phyloP scores from a whole-genome alignment of 352 stramenopile species.

The Pythium dissotocum region DNA sequence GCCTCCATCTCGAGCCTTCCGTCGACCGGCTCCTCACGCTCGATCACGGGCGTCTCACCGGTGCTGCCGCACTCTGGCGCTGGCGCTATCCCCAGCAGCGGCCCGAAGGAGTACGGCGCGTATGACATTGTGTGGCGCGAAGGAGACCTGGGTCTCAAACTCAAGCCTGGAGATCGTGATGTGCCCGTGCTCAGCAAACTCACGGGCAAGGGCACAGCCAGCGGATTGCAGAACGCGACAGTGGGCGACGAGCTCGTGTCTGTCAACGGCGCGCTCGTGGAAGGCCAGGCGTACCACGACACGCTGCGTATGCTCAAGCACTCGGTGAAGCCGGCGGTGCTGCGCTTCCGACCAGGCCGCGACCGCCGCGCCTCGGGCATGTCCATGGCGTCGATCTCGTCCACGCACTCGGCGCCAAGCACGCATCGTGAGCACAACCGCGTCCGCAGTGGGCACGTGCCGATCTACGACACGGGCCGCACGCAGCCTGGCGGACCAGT shows the following conservation, averaged over 20 bases:
- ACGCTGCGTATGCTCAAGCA: slow-evolving; percentile 88
- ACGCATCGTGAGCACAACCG: slow-evolving; percentile 45
- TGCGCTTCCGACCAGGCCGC: slow-evolving; percentile 72
- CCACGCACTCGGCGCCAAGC: slow-evolving; percentile 55
- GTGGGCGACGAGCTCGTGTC: slow-evolving; percentile 84
- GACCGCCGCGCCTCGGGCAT: slow-evolving; percentile 62
- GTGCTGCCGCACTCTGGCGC: slow-evolving; percentile 9
- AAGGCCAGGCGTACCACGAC: slow-evolving; percentile 81
- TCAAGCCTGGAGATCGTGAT: slow-evolving; percentile 78
- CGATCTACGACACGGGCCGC: slow-evolving; percentile 48
- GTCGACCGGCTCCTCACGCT: slow-evolving; percentile 4
- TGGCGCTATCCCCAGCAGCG: background rate
- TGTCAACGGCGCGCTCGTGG: slow-evolving; percentile 79
- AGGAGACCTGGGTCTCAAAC: slow-evolving; percentile 81
- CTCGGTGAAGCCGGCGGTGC: slow-evolving; percentile 77
- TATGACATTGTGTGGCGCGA: slow-evolving; percentile 90
- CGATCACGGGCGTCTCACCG: slow-evolving; percentile 19
- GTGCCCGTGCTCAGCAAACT: slow-evolving; percentile 82
- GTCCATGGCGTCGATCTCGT: slow-evolving; percentile 40
- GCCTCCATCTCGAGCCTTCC: slow-evolving; percentile 2
- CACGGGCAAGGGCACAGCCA: slow-evolving; percentile 81
- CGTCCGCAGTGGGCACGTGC: slow-evolving; percentile 48
- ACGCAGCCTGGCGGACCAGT: background rate
- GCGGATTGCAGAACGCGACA: slow-evolving; percentile 78
- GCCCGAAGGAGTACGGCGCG: slow-evolving; percentile 50